Evolutionary conservation across 2,329 filamentous ascomycete species (phyloP).

Genomic region (Colletotrichum aenigma): DNA sequence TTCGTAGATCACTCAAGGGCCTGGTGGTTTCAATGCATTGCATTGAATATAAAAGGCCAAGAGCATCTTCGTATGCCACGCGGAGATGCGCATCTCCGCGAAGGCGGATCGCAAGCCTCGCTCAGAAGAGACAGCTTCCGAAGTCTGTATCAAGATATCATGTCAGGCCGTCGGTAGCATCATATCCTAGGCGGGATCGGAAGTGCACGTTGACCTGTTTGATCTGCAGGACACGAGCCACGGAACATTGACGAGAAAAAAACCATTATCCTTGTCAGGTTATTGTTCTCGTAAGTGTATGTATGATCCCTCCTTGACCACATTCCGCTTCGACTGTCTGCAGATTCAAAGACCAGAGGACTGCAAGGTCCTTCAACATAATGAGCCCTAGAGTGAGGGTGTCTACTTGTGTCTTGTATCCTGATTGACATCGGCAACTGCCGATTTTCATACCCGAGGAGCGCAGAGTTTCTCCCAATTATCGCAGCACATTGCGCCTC

Average conservation of each 20-base stretch:
- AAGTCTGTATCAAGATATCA: background rate
- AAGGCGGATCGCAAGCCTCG: background rate
- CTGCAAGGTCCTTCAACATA: no score
- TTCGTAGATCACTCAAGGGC: background rate
- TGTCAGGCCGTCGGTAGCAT: background rate
- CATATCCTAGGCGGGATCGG: background rate
- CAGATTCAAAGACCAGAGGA: background rate
- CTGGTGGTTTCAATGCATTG: rapidly evolving
- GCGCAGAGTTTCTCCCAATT: background rate
- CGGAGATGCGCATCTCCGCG: background rate
- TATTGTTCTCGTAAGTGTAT: background rate
- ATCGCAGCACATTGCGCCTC: background rate
- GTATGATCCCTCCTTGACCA: background rate
- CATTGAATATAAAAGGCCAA: background rate
- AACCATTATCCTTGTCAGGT: background rate
- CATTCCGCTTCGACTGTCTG: background rate
- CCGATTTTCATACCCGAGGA: background rate
- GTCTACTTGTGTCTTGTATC: background rate
- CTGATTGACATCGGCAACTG: background rate
- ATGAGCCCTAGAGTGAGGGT: rapidly evolving
- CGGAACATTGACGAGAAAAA: background rate
- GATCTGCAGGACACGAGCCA: background rate
- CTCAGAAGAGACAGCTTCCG: background rate
- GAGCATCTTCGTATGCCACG: background rate
- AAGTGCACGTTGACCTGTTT: background rate